phyloP scores from a whole-genome alignment of 2,329 filamentous ascomycete species.

The Saccharata proteae region DNA sequence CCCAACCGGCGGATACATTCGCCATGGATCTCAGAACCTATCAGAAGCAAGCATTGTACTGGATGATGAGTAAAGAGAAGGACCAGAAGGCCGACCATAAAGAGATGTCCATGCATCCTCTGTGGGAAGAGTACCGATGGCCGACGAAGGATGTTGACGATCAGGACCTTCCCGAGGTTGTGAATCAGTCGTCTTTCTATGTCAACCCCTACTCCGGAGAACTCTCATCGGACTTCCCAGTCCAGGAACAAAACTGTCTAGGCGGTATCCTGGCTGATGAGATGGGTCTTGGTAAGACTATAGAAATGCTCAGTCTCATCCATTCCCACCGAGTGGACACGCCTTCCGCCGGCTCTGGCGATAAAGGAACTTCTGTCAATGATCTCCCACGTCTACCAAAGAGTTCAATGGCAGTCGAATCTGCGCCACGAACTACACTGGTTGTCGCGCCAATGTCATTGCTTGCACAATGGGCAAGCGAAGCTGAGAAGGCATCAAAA shows the following conservation, averaged over 20 bases:
- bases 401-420: slow-evolving; percentile 44
- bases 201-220: slow-evolving; percentile 97
- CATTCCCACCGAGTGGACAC: slow-evolving; percentile 64
- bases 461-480: slow-evolving; percentile 92
- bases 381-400: slow-evolving; percentile 50
- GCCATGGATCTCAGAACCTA: slow-evolving; percentile 76
- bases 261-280: slow-evolving; percentile 91
- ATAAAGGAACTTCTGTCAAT: slow-evolving; percentile 36
- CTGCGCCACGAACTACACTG: slow-evolving; percentile 78
- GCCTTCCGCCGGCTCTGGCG: slow-evolving; percentile 16
- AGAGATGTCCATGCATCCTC: slow-evolving; percentile 79
- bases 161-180: slow-evolving; percentile 53
- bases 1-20: slow-evolving; percentile 73
- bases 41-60: slow-evolving; percentile 87
- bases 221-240: slow-evolving; percentile 78
- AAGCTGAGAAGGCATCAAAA: slow-evolving; percentile 81
- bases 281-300: slow-evolving; percentile 97
- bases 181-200: slow-evolving; percentile 66
- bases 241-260: slow-evolving; percentile 86
- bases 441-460: slow-evolving; percentile 96
- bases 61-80: slow-evolving; percentile 93
- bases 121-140: slow-evolving; percentile 96
- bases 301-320: slow-evolving; percentile 91
- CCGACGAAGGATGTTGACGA: slow-evolving; percentile 80
- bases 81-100: slow-evolving; percentile 55